phyloP scores from a whole-genome alignment of 2,329 filamentous ascomycete species.

The Phialophora verrucosa region DNA sequence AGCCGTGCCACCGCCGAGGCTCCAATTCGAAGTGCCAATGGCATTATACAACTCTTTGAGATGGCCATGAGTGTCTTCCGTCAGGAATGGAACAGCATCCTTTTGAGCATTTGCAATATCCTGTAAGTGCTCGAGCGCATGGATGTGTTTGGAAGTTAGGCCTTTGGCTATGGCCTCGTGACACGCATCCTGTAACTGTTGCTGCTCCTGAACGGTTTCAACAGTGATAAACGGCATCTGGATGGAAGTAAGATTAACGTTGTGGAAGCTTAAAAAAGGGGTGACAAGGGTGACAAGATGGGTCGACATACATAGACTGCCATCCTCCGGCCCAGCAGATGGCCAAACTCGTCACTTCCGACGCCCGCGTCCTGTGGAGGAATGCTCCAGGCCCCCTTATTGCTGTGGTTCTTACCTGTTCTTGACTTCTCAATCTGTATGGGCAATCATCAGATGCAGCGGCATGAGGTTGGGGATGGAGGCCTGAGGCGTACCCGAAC shows the following conservation, averaged over 20 bases:
- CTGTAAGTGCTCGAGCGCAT: constrained; percentile 1
- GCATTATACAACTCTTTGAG: background rate
- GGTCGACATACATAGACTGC: background rate
- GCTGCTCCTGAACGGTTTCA: background rate
- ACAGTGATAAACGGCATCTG: background rate
- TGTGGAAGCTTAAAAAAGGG: background rate
- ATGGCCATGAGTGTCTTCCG: background rate
- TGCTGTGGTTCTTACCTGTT: background rate
- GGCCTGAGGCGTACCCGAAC: background rate
- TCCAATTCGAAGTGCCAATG: background rate
- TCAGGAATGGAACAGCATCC: background rate
- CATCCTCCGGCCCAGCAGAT: background rate
- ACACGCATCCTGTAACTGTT: background rate
- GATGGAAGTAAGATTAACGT: background rate
- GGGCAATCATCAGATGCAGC: background rate
- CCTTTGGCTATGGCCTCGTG: background rate
- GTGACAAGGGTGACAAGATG: too few species aligned
- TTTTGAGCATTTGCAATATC: background rate
- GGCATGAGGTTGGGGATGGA: background rate
- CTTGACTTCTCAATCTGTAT: background rate
- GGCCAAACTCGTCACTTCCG: background rate
- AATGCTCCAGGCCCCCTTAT: background rate
- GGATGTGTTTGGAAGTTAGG: background rate
- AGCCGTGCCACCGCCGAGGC: background rate
- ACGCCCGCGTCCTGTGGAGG: background rate